Conservation (phyloP, 1,139 yeast species). For the Pichia kudriavzevii region DNA sequence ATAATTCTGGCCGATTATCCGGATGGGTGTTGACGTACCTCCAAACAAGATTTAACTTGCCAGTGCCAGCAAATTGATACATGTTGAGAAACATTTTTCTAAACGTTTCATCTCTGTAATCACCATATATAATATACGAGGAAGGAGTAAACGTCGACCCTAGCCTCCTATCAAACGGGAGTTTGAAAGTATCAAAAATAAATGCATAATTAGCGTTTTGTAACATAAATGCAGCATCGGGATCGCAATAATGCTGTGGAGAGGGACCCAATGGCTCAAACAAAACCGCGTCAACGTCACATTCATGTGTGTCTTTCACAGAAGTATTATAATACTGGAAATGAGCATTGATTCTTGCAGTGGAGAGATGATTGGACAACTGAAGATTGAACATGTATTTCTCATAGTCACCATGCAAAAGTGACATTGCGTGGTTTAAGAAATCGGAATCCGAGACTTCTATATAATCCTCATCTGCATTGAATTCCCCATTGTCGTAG, state of each 20-base stretch:
- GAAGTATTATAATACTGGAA: conserved; percentile 41
- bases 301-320: conserved; percentile 15
- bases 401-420: conserved; percentile 23
- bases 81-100: conserved; percentile 51
- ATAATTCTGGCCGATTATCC: conserved; percentile 26
- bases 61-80: conserved; percentile 51
- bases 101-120: conserved; percentile 41
- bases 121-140: conserved; percentile 46
- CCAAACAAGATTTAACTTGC: conserved; percentile 69
- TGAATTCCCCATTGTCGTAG: conserved; percentile 25
- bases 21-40: conserved; percentile 45
- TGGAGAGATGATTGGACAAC: conserved; percentile 42
- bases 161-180: conserved; percentile 53
- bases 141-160: conserved; percentile 30
- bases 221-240: conserved; percentile 63
- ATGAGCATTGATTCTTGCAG: conserved; percentile 63
- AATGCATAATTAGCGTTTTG: conserved; percentile 32
- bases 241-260: conserved; percentile 47
- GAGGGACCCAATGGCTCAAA: conserved; percentile 19
- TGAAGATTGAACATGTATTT: conserved; percentile 41
- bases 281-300: conserved; percentile 17
- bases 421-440: conserved; percentile 32
- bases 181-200: conserved; percentile 13
- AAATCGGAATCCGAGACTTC: conserved; percentile 32
- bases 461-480: conserved; percentile 25